Percentiles rank a stretch among this genome's conserved stretches.
These are phyloP conservation scores for Tritrichomonas foetus DNA, from an alignment of 208 protist genomes.

Conservation along the genomic window DNA sequence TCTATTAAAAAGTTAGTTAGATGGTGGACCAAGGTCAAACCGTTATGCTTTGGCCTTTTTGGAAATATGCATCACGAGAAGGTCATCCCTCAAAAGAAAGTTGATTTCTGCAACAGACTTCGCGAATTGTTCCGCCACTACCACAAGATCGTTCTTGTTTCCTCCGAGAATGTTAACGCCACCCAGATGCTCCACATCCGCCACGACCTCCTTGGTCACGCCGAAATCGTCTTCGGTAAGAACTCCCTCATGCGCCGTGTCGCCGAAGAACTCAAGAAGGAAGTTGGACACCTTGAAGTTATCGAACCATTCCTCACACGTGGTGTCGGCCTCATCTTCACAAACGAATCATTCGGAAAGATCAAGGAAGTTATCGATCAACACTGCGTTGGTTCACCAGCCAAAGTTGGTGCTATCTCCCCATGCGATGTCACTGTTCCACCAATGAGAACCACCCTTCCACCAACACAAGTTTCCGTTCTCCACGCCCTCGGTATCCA, in stretches of 20 bases:
- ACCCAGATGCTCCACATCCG: background rate
- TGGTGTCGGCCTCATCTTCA: background rate
- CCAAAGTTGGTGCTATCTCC: slow-evolving; percentile 88
- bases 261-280: background rate
- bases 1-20: too few relatives aligned
- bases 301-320: background rate
- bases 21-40: too few relatives aligned
- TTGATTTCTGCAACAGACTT: background rate
- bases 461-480: slow-evolving; percentile 94
- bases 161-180: background rate
- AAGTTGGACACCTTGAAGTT: background rate
- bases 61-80: slow-evolving; percentile 24
- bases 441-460: slow-evolving; percentile 86
- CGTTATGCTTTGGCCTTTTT: too few relatives aligned
- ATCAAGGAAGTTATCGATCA: background rate
- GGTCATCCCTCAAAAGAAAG: background rate
- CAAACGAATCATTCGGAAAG: background rate
- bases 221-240: background rate
- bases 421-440: slow-evolving; percentile 87
- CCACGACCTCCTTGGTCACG: background rate
- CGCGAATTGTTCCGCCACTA: background rate
- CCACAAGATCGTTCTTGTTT: background rate
- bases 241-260: background rate
- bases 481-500: slow-evolving; percentile 97
- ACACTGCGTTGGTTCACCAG: slow-evolving; percentile 64